A percentile compares a stretch with the other conserved stretches of the same genome.
phyloP scores from a whole-genome alignment of 1,284 basidiomycete genomes.

The Malassezia restricta region DNA sequence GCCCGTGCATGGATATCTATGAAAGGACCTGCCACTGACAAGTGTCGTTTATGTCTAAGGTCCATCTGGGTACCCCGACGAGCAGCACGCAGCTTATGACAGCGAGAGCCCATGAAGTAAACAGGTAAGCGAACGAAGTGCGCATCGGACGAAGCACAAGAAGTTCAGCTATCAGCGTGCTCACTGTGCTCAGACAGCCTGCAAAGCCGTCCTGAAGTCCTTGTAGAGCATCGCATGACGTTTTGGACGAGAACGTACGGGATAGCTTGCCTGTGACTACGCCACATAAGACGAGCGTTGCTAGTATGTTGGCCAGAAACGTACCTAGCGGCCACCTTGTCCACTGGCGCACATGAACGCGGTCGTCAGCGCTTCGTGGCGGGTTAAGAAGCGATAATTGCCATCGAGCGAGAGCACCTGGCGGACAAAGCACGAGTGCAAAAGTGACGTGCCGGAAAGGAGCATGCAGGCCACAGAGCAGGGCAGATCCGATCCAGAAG shows the following conservation, averaged over 20 bases:
- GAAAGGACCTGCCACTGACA: too few species aligned
- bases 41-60: background rate
- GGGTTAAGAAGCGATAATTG: constrained; percentile 61
- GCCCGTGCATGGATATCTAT: too few species aligned
- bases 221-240: constrained; percentile 24
- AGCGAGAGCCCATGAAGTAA: constrained; percentile 25
- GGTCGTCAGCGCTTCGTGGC: constrained; percentile 58
- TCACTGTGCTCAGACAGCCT: constrained; percentile 84
- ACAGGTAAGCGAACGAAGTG: constrained; percentile 27
- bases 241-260: constrained; percentile 9
- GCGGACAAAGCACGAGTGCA: constrained; percentile 77
- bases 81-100: constrained; percentile 31
- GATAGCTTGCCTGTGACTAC: constrained; percentile 20
- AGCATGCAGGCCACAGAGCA: constrained; percentile 62
- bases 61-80: constrained; percentile 38
- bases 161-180: constrained; percentile 79
- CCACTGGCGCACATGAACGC: constrained; percentile 28
- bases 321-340: constrained; percentile 65
- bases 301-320: constrained; percentile 68
- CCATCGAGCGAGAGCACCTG: constrained; percentile 76
- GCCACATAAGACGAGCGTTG: constrained; percentile 41
- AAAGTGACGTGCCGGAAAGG: constrained; percentile 72
- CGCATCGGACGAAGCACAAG: constrained; percentile 50
- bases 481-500: constrained; percentile 52
- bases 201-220: constrained; percentile 76